Evolutionary conservation across 2,329 filamentous ascomycete genomes (phyloP).

Genomic region (Cladosporium sp.): DNA sequence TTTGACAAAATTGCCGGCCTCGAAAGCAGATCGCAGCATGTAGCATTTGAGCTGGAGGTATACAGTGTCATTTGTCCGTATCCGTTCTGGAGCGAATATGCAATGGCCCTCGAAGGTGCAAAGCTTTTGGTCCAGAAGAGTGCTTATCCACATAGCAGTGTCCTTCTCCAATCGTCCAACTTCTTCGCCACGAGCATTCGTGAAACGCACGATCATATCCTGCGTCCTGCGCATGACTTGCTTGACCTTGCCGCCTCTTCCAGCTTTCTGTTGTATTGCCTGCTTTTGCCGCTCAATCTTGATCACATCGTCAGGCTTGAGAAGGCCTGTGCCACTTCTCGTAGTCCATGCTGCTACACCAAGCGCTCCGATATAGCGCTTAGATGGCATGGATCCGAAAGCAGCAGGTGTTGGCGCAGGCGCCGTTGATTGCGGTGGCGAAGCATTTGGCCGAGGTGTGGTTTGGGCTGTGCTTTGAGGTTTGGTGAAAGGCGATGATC

Average conservation of each 20-base stretch:
- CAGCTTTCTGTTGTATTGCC: constrained; percentile 48
- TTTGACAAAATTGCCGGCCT: constrained; percentile 57
- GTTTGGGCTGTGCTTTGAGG: constrained; percentile 8
- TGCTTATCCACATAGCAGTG: constrained; percentile 84
- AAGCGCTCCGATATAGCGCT: constrained; percentile 84
- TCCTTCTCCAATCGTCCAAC: constrained; percentile 85
- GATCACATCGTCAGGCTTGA: constrained; percentile 79
- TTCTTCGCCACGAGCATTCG: constrained; percentile 71
- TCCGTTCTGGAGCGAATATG: constrained; percentile 79
- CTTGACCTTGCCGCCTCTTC: constrained; percentile 37
- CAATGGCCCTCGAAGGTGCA: constrained; percentile 84
- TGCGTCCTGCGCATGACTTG: constrained; percentile 60
- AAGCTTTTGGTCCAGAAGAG: constrained; percentile 83
- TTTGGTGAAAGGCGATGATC: not conserved
- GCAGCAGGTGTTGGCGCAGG: not conserved
- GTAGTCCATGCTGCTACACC: constrained; percentile 92
- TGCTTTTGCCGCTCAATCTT: constrained; percentile 82
- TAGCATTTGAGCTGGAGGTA: constrained; percentile 82
- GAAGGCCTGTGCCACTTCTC: constrained; percentile 67
- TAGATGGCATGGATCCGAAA: constrained; percentile 46
- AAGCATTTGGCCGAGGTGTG: constrained; percentile 4
- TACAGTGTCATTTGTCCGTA: constrained; percentile 91
- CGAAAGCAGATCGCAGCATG: constrained; percentile 70
- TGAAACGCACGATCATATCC: constrained; percentile 91
- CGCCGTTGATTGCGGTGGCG: not conserved